Evolutionary conservation across 169 alveolate species (phyloP).

Genomic region (Plasmodium adleri): DNA sequence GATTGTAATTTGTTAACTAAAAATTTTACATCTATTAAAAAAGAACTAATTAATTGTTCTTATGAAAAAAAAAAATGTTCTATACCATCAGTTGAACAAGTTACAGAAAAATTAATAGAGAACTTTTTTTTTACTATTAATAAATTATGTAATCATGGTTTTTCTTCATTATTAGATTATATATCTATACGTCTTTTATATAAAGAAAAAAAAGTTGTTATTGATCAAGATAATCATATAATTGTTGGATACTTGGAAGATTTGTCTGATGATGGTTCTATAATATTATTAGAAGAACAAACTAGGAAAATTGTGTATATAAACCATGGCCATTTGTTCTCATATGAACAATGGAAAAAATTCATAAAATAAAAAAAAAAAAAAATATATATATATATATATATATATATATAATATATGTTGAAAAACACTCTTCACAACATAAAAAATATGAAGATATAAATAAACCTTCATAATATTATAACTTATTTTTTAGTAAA

Average conservation of each 20-base stretch:
- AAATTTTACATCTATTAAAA: conserved; percentile 39
- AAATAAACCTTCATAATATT: too few species aligned
- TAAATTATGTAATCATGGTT: conserved; percentile 10
- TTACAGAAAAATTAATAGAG: conserved; percentile 21
- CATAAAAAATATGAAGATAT: too few species aligned
- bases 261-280: conserved; percentile 21
- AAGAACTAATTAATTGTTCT: conserved; percentile 17
- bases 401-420: background rate
- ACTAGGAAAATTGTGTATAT: conserved; percentile 6
- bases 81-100: conserved; percentile 58
- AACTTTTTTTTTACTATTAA: conserved; percentile 6
- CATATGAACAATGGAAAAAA: conserved; percentile 10
- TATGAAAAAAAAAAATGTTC: background rate
- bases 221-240: conserved; percentile 21
- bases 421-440: too few species aligned
- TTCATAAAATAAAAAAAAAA: background rate
- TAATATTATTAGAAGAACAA: conserved; percentile 3
- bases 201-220: conserved; percentile 7
- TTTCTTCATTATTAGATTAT: conserved; percentile 10
- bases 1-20: conserved; percentile 3
- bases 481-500: too few species aligned
- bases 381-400: background rate
- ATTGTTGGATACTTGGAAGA: conserved; percentile 8
- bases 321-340: conserved; percentile 15
- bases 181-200: conserved; percentile 27